Base-by-base conservation (phyloP, 768 basidiomycete genomes). In the Hericium alpestre region DNA sequence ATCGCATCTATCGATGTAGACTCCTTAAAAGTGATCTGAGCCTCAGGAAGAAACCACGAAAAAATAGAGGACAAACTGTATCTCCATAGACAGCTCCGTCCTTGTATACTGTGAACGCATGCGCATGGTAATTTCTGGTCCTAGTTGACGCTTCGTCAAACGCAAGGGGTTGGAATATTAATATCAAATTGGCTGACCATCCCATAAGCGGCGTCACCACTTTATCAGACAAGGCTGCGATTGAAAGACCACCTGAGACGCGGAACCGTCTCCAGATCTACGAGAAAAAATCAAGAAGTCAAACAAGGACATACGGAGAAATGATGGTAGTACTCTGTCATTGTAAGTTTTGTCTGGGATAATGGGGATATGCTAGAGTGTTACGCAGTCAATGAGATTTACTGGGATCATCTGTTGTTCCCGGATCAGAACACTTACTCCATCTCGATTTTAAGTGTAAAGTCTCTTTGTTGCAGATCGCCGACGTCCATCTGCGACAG, bases 211-310 rank as follows among this genome's bases (percentile, higher is more conserved):
- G 53, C 8, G 53, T 54, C 10, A 54, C 2, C 10, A 54, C 18
- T 27, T 54, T 54, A 22, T 54, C 53, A 6, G 53, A 27, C 8
- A 54, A 25, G 20, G 53, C 53, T 12, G 53, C 53, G 22, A 54
- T 54, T 16, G 53, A 54, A 5, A 54, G 12, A 11, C 53, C 53
- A 2, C 53, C 53, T 5, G 53, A 54, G 40, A 54, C 53, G 8
- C 53, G 53, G 53, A 54, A 54, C 25, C 43, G 39, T 25, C 53
- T 41, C 53, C 53, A 54, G 6, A 54, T 54, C 53, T 54, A 38
- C 8, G n/a, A n/a, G 16, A 15, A 38, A 10, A 38, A 1, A 7
- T 13, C 32, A 37, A 4, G 16, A 38, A 12, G 52, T 23, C 11
- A 37, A 16, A 32, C 8, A 10, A 32, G n/a, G 15, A 37, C 27